These are phyloP conservation scores for Aspergillus funiculosus DNA, from an alignment of 495 filamentous ascomycete species.

Conservation along the genomic window DNA sequence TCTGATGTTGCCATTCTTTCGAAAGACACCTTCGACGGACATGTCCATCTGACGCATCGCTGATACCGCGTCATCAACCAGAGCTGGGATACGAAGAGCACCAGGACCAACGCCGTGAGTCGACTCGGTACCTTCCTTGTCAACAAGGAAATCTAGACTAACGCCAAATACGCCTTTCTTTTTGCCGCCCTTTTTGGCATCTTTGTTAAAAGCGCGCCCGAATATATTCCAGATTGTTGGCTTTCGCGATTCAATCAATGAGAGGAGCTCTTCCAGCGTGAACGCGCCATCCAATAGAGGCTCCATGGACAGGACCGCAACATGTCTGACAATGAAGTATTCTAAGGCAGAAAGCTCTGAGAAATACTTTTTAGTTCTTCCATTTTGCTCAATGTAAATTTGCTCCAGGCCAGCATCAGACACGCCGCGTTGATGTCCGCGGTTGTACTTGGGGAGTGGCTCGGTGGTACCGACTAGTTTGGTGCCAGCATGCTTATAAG, in stretches of 20 bases:
- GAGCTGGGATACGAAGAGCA: conserved; percentile 74
- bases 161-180: conserved; percentile 95
- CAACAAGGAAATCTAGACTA: conserved; percentile 72
- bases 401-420: conserved; percentile 58
- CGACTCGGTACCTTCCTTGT: conserved; percentile 90
- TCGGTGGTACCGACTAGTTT: conserved; percentile 59
- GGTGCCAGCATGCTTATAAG: conserved; percentile 67
- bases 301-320: conserved; percentile 93
- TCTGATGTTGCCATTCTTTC: conserved; percentile 97
- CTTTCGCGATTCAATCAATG: conserved; percentile 88
- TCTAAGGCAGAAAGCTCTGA: conserved; percentile 93
- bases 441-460: conserved; percentile 61
- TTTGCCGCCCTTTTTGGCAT: conserved; percentile 69
- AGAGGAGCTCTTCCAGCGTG: conserved; percentile 88
- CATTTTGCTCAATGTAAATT: conserved; percentile 23
- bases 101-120: conserved; percentile 94
- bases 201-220: conserved; percentile 86
- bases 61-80: conserved; percentile 86
- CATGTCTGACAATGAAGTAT: conserved; percentile 93
- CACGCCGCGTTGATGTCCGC: conserved; percentile 72
- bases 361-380: conserved; percentile 73
- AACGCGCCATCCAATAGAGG: conserved; percentile 86
- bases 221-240: conserved; percentile 97
- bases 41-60: conserved; percentile 99
- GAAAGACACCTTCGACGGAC: conserved; percentile 96